Evolutionary conservation across 495 filamentous ascomycete species (phyloP), one percentile per base, ranked within the genome.

Genomic region (Lasiosphaeris hirsuta): DNA sequence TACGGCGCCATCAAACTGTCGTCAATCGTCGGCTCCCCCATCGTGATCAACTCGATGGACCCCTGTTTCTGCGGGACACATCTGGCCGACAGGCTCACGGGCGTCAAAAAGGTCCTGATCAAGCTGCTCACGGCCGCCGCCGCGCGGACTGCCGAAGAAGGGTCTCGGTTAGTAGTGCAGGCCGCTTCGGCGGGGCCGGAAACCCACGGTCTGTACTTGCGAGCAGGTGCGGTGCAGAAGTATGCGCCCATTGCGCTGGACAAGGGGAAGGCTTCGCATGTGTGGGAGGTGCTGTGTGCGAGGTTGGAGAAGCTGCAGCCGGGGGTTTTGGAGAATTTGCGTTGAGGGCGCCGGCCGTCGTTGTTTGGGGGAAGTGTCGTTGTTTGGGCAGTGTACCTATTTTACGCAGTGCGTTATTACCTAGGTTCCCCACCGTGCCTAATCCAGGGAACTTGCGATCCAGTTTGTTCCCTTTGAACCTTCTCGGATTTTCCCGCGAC

Each of bases 41-140:
- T 64, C 14, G 48, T 61, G 14, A 64, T 64, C 34, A 61, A 64
- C 62, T 58, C 53, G 39, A 3, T 61, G 9, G 54, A 61, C 41
- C 62, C 62, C 14, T 54, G 53, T 36, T 64, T 64, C 18, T 64
- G 62, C 50, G 55, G 58, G 15, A 64, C 58, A 18, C 49, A 38
- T 1, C 11, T 61, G 11, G 34, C 47, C 13, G 23, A 35, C 15
- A 54, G 45, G 8, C 33, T 64, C 30, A 17, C 0, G 9, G 37
- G 45, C 10, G 43, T 11, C 4, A 9, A 30, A 23, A 48, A 57
- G 43, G 13, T 57, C 2, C 19, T 76, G 49, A 77, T 76, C 51
- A 56, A 70, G 38, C 46, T 47, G n/a, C 73, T 78, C 37, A 72
- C 73, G 7, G 64, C 69, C 0, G 66, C 77, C 33, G 66, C 72